Percentiles rank a stretch among this genome's conserved stretches.
These are phyloP conservation scores for Botryotinia calthae DNA, from an alignment of 2,329 filamentous ascomycete species.

Conservation along the genomic window DNA sequence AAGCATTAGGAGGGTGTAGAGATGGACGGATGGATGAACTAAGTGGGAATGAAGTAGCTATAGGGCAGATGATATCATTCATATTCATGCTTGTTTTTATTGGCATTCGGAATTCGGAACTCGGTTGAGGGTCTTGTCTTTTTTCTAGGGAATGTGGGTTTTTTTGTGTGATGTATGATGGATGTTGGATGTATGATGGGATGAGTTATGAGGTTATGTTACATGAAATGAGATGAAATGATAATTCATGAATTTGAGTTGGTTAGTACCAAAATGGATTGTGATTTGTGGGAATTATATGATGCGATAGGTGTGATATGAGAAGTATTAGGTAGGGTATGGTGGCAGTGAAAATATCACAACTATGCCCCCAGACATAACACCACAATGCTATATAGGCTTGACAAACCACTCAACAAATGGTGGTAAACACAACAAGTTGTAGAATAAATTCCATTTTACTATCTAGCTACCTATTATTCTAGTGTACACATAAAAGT, in stretches of 20 bases:
- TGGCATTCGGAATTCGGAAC: background rate
- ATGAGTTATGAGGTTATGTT: background rate
- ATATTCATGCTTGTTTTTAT: background rate
- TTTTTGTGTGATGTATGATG: background rate
- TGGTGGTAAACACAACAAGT: background rate
- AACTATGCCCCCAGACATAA: background rate
- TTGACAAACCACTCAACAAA: background rate
- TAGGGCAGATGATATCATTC: background rate
- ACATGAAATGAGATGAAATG: background rate
- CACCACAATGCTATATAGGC: background rate
- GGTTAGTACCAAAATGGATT: background rate
- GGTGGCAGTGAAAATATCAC: background rate
- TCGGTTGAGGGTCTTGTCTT: background rate
- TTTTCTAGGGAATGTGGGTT: background rate
- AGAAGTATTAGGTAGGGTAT: background rate
- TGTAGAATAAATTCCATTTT: background rate
- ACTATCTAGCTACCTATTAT: background rate
- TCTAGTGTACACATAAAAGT: background rate
- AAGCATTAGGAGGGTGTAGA: conserved; percentile 24
- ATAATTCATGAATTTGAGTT: background rate
- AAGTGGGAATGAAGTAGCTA: too few species aligned
- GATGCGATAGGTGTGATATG: background rate
- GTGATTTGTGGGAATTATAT: background rate
- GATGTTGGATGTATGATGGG: background rate
- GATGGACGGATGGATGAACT: too few species aligned